Evolutionary conservation across 805 yeast species (phyloP), one percentile per base, ranked within the genome.

Genomic region (Suhomyces kilbournensis): DNA sequence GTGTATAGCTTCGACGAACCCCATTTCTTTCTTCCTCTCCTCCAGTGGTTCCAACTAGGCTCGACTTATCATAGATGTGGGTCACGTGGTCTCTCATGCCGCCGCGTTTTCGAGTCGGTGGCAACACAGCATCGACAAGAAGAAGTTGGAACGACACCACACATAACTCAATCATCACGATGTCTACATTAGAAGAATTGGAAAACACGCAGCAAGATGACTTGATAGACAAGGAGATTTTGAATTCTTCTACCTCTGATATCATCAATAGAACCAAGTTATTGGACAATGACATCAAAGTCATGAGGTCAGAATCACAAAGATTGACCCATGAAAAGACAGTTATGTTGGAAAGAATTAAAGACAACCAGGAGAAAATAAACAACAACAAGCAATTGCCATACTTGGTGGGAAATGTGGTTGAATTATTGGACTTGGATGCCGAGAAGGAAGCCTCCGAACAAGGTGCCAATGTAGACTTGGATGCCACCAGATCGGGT

Each of bases 351-450:
- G 97, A 91, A 60, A 86, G 93, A 69, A 90, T 94, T 72, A 91
- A 92, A 69, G 98, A 94, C 64, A 94, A 94, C 74, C 90, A 88
- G 68, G 97, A 93, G 62, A 94, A 94, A 73, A 93, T 94, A 71
- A 90, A 90, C 64, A 93, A 94, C 69, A 94, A 94, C 72, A 89
- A 87, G 72, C 97, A 92, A 70, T 79, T 94, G 64, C 99, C 99
- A 14, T 94, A 94, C 64, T 76, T 94, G 52, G 99, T 94, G 48
- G 97, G 97, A 23, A 94, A 94, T 67, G 96, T 94, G 48, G 98
- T 94, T 32, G 99, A 94, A 71, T 77, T 94, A 53, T 80, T 94
- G 64, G 96, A 94, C 65, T 82, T 94, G 70, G 86, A 85, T 60
- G 91, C 89, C 9, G 93, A 90, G 55, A 86, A 84, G 56, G 89